Conservation (phyloP, 768 basidiomycete species). For the Suillus occidentalis region DNA sequence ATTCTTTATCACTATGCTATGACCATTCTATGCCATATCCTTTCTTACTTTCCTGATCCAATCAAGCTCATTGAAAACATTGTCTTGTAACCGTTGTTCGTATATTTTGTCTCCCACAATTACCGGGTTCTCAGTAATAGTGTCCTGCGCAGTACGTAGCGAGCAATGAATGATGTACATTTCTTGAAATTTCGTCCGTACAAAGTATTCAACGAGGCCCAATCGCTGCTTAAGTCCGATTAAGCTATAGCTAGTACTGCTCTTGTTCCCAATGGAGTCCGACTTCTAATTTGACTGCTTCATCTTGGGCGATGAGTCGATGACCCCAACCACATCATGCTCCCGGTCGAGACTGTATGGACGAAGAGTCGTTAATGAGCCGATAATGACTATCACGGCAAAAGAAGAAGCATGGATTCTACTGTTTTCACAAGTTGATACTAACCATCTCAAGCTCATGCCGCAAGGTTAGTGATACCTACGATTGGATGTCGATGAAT, state of each 20-base stretch:
- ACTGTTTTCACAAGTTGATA: background rate
- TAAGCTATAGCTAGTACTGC: too few relatives aligned
- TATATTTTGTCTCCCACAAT: background rate
- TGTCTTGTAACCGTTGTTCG: background rate
- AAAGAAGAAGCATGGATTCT: background rate
- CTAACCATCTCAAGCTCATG: background rate
- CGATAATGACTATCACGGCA: background rate
- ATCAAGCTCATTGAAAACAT: background rate
- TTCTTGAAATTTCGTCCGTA: background rate
- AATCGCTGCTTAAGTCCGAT: too few relatives aligned
- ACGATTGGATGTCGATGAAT: too few relatives aligned
- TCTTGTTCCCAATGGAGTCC: background rate
- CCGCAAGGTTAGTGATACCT: constrained; percentile 4
- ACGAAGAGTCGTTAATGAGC: background rate
- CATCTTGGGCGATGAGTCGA: background rate
- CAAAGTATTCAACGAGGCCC: too few relatives aligned
- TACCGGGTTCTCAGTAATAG: background rate
- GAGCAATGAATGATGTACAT: background rate
- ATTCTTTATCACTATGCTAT: background rate
- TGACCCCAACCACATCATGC: background rate
- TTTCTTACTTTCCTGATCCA: background rate
- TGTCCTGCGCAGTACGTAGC: background rate
- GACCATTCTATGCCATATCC: background rate
- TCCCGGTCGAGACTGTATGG: background rate
- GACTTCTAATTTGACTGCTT: constrained; percentile 1